These are phyloP conservation scores for Voacanga thouarsii DNA, from an alignment of 257 asterid species.

Conservation along the genomic window DNA sequence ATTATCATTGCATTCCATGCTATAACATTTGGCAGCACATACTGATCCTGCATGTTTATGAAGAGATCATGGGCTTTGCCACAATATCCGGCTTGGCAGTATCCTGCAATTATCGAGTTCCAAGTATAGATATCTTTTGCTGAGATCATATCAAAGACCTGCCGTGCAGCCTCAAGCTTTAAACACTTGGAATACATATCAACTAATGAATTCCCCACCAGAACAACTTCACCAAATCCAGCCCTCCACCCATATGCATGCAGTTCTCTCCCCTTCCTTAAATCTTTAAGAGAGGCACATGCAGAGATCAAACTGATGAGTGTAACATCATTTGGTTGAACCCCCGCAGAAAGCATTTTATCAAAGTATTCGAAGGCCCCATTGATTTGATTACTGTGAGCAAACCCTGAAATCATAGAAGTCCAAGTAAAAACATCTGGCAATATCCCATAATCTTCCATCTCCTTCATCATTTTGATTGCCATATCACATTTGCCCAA, in stretches of 20 bases:
- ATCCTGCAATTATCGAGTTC: conserved; percentile 86
- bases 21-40: conserved; percentile 54
- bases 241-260: conserved; percentile 56
- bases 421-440: conserved; percentile 87
- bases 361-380: conserved; percentile 51
- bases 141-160: conserved; percentile 48
- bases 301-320: conserved; percentile 58
- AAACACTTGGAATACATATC: conserved; percentile 83
- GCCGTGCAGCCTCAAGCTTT: conserved; percentile 54
- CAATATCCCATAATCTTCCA: conserved; percentile 42
- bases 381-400: conserved; percentile 44
- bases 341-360: conserved; percentile 54
- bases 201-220: conserved; percentile 67
- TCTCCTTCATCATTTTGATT: conserved; percentile 53
- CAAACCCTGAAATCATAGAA: conserved; percentile 60
- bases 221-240: conserved; percentile 53
- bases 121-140: conserved; percentile 69
- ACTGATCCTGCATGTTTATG: conserved; percentile 51
- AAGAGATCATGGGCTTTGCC: conserved; percentile 75
- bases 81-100: conserved; percentile 73
- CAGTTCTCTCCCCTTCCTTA: conserved; percentile 61
- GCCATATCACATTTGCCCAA: conserved; percentile 61
- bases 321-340: conserved; percentile 64
- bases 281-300: conserved; percentile 51
- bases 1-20: conserved; percentile 83